phyloP scores from a whole-genome alignment of 441 rosid genomes.

The Isatis lusitanica region DNA sequence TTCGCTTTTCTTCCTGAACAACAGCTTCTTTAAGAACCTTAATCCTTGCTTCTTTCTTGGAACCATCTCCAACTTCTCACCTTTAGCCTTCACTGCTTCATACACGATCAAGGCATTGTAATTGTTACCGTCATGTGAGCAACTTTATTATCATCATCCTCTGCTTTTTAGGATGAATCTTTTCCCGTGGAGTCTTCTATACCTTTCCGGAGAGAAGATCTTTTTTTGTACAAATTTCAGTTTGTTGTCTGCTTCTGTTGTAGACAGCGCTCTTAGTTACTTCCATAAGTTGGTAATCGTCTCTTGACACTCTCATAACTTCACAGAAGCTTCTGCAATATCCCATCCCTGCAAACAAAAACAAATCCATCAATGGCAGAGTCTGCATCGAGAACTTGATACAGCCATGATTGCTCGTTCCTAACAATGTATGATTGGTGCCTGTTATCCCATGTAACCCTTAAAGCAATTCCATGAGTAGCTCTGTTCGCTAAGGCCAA shows the following conservation, averaged over 20 bases:
- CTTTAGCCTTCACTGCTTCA: slow-evolving; percentile 40
- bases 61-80: slow-evolving; percentile 44
- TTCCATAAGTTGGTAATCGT: slow-evolving; percentile 59
- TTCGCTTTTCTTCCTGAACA: slow-evolving; percentile 50
- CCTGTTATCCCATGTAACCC: too few relatives aligned
- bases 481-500: too few relatives aligned
- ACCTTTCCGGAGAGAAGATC: slow-evolving; percentile 54
- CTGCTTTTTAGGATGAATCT: slow-evolving; percentile 22
- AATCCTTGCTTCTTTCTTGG: slow-evolving; percentile 60
- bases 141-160: not conserved
- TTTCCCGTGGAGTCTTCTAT: slow-evolving; percentile 44
- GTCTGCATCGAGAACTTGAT: too few relatives aligned
- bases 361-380: too few relatives aligned
- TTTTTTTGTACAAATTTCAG: slow-evolving; percentile 44
- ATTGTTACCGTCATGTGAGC: slow-evolving; percentile 25
- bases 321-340: slow-evolving; percentile 40
- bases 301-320: slow-evolving; percentile 72
- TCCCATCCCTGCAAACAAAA: slow-evolving; percentile 48
- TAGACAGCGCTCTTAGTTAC: slow-evolving; percentile 50
- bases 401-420: too few relatives aligned
- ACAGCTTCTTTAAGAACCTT: slow-evolving; percentile 50
- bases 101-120: slow-evolving; percentile 34
- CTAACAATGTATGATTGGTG: too few relatives aligned
- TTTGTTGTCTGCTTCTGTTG: slow-evolving; percentile 34
- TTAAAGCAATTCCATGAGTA: too few relatives aligned